Evolutionary conservation across 148 eudicot species (phyloP).

Genomic region (Linanthus parryae): DNA sequence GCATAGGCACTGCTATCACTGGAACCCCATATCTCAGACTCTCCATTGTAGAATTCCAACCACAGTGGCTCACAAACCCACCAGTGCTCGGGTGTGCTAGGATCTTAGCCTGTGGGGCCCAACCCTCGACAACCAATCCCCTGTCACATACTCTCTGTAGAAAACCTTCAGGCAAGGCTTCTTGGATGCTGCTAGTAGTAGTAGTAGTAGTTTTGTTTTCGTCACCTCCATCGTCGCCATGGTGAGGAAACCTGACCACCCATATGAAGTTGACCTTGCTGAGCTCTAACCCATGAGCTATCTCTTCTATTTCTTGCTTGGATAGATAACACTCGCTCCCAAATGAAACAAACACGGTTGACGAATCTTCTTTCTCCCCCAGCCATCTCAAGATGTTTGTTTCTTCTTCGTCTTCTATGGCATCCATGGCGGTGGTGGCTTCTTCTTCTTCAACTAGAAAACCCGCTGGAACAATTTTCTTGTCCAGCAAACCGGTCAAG

Average conservation of each 20-base stretch:
- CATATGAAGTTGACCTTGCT: conserved; percentile 1
- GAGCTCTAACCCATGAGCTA: background rate
- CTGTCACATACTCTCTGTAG: conserved; percentile 8
- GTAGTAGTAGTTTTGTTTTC: no score
- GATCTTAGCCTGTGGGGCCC: conserved; percentile 23
- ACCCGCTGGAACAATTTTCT: conserved; percentile 3
- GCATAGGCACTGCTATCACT: conserved; percentile 8
- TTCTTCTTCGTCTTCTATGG: no score
- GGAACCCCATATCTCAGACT: conserved; percentile 2
- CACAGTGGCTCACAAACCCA: conserved; percentile 14
- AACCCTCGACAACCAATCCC: no score
- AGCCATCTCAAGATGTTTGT: background rate
- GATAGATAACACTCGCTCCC: background rate
- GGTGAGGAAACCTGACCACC: background rate
- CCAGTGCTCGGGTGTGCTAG: conserved; percentile 16
- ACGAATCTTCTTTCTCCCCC: background rate
- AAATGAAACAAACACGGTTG: conserved; percentile 7
- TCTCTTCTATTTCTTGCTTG: background rate
- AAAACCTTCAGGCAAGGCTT: conserved; percentile 23
- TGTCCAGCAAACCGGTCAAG: background rate
- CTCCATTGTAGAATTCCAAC: conserved; percentile 4
- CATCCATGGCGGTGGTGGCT: background rate
- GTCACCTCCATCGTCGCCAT: no score
- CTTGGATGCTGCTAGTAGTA: no score
- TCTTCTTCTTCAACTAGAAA: background rate